Conservation (phyloP, 305 asterid species). For the Coffea humblotiana region DNA sequence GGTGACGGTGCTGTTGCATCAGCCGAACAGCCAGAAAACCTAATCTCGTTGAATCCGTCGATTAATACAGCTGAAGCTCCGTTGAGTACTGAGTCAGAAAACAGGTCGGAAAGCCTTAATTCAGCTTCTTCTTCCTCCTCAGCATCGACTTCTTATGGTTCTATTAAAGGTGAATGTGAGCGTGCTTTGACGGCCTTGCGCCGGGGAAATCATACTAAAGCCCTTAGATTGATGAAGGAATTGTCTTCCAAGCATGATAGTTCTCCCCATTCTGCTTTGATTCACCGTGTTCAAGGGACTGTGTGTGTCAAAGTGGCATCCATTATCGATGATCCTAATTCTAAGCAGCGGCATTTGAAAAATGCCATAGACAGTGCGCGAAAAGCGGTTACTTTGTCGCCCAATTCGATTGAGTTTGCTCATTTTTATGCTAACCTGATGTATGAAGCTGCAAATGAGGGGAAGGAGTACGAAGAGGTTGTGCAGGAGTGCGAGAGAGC, state of each 20-base stretch:
- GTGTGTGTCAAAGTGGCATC: slow-evolving; percentile 71
- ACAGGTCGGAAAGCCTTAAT: neutral
- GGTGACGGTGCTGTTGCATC: slow-evolving; percentile 19
- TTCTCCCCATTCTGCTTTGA: slow-evolving; percentile 60
- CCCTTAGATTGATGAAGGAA: slow-evolving; percentile 87
- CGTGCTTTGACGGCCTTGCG: slow-evolving; percentile 69
- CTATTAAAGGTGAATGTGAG: slow-evolving; percentile 64
- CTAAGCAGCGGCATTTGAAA: slow-evolving; percentile 68
- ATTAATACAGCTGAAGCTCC: slow-evolving; percentile 18
- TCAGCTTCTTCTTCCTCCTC: slow-evolving; percentile 7
- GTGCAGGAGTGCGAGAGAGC: slow-evolving; percentile 85
- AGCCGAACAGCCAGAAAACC: slow-evolving; percentile 15
- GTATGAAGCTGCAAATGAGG: slow-evolving; percentile 76
- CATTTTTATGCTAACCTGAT: slow-evolving; percentile 81
- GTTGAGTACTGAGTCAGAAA: slow-evolving; percentile 24
- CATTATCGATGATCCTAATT: slow-evolving; percentile 61
- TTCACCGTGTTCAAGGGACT: slow-evolving; percentile 79
- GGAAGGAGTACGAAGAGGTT: slow-evolving; percentile 78
- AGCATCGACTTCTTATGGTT: slow-evolving; percentile 30
- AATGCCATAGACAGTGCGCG: slow-evolving; percentile 81
- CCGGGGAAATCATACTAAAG: slow-evolving; percentile 71
- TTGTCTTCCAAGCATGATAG: slow-evolving; percentile 58
- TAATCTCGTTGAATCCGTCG: slow-evolving; percentile 14
- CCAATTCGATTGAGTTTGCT: slow-evolving; percentile 74
- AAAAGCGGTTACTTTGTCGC: slow-evolving; percentile 57